phyloP scores from a whole-genome alignment of 2,329 filamentous ascomycete species.

The Byssothecium circinans region DNA sequence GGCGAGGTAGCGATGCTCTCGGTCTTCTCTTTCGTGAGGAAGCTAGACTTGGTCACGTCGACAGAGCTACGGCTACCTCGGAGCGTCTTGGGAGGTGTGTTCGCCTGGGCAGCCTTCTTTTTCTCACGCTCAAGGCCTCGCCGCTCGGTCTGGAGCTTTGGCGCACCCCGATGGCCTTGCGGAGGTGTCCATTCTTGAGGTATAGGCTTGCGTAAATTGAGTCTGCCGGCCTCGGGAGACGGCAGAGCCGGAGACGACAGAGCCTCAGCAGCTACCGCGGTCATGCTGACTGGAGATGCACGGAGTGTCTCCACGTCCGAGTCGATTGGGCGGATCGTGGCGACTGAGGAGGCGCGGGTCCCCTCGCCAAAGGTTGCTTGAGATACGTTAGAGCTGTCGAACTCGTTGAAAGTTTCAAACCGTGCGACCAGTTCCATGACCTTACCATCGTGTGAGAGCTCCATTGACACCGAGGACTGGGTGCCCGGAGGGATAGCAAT shows the following conservation, averaged over 20 bases:
- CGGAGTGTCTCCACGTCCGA: conserved; percentile 11
- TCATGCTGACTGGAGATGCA: not conserved
- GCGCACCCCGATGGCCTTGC: conserved; percentile 10
- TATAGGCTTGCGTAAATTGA: conserved; percentile 31
- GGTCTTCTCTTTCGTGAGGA: conserved; percentile 34
- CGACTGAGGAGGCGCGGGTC: conserved; percentile 1
- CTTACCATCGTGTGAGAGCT: conserved; percentile 32
- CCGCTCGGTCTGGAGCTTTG: conserved; percentile 24
- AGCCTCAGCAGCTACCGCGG: not conserved
- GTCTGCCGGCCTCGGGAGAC: not conserved
- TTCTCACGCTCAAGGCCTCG: conserved; percentile 28
- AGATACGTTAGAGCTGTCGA: conserved; percentile 15
- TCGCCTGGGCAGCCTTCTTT: conserved; percentile 12
- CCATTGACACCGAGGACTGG: conserved; percentile 23
- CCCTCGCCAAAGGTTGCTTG: conserved; percentile 13
- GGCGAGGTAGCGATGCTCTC: conserved; percentile 22
- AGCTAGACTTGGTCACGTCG: conserved; percentile 15
- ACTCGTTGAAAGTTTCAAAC: conserved; percentile 20
- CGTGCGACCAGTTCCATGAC: conserved; percentile 22
- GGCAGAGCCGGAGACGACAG: not conserved
- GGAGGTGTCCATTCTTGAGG: conserved; percentile 27
- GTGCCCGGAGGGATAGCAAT: conserved; percentile 25
- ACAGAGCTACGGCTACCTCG: conserved; percentile 20
- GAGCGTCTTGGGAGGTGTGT: conserved; percentile 16
- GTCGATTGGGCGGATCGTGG: conserved; percentile 3